Conservation (phyloP, 148 eudicot genomes). For the Limonium bicolor region DNA sequence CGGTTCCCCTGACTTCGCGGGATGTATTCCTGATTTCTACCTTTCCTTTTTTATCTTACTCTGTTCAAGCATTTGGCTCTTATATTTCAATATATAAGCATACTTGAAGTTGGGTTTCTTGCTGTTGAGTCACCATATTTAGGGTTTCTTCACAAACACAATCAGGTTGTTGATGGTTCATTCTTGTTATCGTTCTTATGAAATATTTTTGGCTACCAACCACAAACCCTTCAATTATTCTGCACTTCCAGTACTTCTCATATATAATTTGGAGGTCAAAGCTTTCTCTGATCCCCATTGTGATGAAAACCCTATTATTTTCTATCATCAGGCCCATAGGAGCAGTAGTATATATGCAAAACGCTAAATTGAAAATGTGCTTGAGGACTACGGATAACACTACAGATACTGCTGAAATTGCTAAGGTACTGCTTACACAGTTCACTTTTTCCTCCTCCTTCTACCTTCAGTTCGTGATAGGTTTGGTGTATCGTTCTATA, state of each 20-base stretch:
- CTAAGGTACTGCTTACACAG: slow-evolving; percentile 37
- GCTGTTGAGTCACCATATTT: no score
- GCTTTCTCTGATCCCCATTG: background rate
- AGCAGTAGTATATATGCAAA: slow-evolving; percentile 79
- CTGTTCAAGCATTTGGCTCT: no score
- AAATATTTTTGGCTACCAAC: background rate
- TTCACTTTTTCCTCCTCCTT: no score
- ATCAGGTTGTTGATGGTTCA: background rate
- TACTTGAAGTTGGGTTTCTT: no score
- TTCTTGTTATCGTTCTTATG: background rate
- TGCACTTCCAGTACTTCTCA: background rate
- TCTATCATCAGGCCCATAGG: slow-evolving; percentile 85
- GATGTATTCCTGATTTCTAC: no score
- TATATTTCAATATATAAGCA: no score
- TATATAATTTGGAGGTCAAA: background rate
- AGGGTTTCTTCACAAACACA: no score
- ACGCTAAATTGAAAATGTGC: slow-evolving; percentile 78
- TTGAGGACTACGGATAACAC: slow-evolving; percentile 53
- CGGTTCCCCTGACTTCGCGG: no score
- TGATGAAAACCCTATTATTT: background rate
- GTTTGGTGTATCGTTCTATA: background rate
- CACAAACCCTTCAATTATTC: no score
- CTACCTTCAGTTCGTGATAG: background rate
- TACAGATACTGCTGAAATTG: slow-evolving; percentile 82
- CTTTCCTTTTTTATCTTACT: no score